Evolutionary conservation across 139 green algal genomes (phyloP), one percentile per base, ranked within the genome.

Genomic region (Tetraselmis striata): DNA sequence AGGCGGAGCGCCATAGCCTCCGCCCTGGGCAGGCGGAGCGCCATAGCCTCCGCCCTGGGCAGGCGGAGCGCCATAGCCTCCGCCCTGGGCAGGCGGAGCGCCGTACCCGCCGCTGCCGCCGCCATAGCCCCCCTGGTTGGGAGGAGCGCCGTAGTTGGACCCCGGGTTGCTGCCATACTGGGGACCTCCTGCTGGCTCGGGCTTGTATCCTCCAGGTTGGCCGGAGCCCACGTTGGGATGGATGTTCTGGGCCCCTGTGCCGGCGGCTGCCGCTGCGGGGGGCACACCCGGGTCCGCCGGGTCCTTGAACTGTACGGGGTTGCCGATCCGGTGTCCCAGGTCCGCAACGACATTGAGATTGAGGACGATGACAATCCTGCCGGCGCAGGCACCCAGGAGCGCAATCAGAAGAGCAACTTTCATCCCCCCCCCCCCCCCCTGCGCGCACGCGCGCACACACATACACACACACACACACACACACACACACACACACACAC

Each of bases 361-460:
- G 0, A 93, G 78, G 1, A 93, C 74, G 76, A 95, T 95, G n/a
- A 95, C 79, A n/a, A 94, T 84, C 86, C 90, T 93, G 87, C 31
- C 25, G 29, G 81, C 22, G 59, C 59, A 76, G 30, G 1, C 30
- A 79, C 30, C 5, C 78, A 82, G 28, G 79, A 22, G 24, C 59
- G 58, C 2, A 75, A 67, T 67, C 11, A 67, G 45, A 67, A 67
- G 45, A 67, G 5, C 18, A 67, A 67, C 45, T 67, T 67, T 67
- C 11, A 45, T 1, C 22, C 23, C 74, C 5, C 74, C 25, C 2
- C 5, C 74, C n/a, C n/a, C n/a, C n/a, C n/a, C n/a, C n/a, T n/a
- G n/a, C n/a, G n/a, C n/a, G n/a, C n/a, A n/a, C n/a, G n/a, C 18
- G 29, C 27, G 1, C 30, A 75, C 59, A 59, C n/a, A n/a, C n/a